Evolutionary conservation across 2,329 filamentous ascomycete genomes (phyloP).

Genomic region (Aspergillus ruber): DNA sequence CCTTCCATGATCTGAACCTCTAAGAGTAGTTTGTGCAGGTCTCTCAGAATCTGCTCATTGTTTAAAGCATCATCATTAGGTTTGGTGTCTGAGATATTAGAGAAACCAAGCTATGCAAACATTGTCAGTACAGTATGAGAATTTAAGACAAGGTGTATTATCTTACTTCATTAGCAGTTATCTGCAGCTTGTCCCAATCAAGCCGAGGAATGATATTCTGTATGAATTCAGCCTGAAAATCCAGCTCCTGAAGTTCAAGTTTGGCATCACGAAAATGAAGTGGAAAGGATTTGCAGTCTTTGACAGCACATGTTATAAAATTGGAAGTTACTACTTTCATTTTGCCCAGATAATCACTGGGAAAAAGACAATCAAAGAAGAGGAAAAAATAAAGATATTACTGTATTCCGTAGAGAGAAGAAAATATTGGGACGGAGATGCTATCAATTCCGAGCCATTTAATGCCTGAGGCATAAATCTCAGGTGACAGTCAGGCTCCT

Average conservation of each 20-base stretch:
- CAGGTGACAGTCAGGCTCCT: too few species aligned
- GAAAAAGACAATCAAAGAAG: not conserved
- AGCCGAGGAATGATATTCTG: conserved; percentile 78
- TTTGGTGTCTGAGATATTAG: conserved; percentile 59
- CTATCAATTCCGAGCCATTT: too few species aligned
- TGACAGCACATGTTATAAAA: conserved; percentile 93
- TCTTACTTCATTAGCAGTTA: conserved; percentile 60
- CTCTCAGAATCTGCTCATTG: conserved; percentile 65
- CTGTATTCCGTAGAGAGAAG: not conserved
- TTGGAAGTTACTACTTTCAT: conserved; percentile 98
- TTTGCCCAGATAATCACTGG: not conserved
- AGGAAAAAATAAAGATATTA: not conserved
- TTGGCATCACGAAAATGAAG: conserved; percentile 89
- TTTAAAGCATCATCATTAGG: conserved; percentile 57
- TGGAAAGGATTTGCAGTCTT: conserved; percentile 91
- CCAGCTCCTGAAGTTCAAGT: conserved; percentile 75
- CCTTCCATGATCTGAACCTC: conserved; percentile 88
- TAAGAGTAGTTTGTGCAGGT: conserved; percentile 74
- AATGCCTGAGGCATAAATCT: too few species aligned
- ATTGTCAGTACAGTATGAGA: conserved; percentile 4
- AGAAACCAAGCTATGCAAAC: conserved; percentile 66
- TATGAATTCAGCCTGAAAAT: conserved; percentile 73
- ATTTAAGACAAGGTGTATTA: not conserved
- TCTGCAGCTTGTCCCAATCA: conserved; percentile 76
- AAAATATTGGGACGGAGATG: too few species aligned